phyloP scores from a whole-genome alignment of 192 early-diverging fungal species.

The Geranomyces variabilis region DNA sequence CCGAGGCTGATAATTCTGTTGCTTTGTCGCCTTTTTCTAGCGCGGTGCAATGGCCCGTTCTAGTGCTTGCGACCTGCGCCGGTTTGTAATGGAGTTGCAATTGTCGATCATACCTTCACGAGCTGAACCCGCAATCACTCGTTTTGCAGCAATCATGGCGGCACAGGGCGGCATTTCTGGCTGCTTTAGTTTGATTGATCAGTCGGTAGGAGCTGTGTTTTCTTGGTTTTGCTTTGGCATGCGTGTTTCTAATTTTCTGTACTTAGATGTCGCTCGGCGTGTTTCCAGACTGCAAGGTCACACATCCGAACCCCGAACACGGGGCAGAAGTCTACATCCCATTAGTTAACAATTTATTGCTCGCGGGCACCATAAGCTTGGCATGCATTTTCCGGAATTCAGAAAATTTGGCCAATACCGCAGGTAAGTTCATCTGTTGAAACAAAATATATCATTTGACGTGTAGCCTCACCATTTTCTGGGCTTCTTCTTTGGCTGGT shows the following conservation, averaged over 20 bases:
- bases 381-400: slow-evolving; percentile 40
- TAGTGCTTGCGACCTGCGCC: slow-evolving; percentile 56
- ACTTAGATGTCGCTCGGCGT: slow-evolving; percentile 51
- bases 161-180: slow-evolving; percentile 62
- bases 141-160: slow-evolving; percentile 52
- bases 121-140: background rate
- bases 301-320: slow-evolving; percentile 41
- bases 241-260: too few relatives aligned
- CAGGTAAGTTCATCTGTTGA: too few relatives aligned
- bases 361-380: slow-evolving; percentile 46
- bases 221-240: too few relatives aligned
- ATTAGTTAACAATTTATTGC: slow-evolving; percentile 48
- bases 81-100: slow-evolving; percentile 22
- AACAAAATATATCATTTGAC: too few relatives aligned
- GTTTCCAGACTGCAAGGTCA: slow-evolving; percentile 51
- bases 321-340: slow-evolving; percentile 57
- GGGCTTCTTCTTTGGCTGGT: too few relatives aligned
- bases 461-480: too few relatives aligned
- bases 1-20: background rate
- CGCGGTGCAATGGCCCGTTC: slow-evolving; percentile 42
- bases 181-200: slow-evolving; percentile 56
- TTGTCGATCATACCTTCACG: background rate
- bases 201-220: slow-evolving; percentile 39
- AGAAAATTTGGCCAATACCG: slow-evolving; percentile 48
- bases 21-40: background rate